A percentile compares a stretch with the other conserved stretches of the same genome.
These are phyloP conservation scores for Scutellaria baicalensis DNA, from an alignment of 257 asterid genomes.

Conservation along the genomic window DNA sequence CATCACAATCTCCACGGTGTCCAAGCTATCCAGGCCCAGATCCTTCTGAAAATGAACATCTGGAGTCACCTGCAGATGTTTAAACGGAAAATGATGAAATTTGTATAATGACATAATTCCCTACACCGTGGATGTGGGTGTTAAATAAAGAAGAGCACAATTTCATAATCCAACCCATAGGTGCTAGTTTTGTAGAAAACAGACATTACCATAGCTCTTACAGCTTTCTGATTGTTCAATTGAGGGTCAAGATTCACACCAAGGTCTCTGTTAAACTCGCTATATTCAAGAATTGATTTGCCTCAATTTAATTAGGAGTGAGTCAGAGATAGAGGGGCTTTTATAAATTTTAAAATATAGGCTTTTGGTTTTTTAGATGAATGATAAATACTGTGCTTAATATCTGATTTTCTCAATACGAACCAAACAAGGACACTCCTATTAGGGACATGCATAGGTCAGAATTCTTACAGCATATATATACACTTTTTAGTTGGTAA, in stretches of 20 bases:
- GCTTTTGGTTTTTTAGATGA: neutral
- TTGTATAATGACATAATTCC: neutral
- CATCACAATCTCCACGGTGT: conserved; percentile 75
- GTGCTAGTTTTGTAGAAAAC: neutral
- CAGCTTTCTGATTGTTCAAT: neutral
- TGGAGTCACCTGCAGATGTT: conserved; percentile 54
- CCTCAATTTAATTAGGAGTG: neutral
- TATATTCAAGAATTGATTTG: neutral
- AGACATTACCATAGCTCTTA: neutral
- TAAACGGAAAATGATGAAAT: neutral
- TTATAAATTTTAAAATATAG: neutral
- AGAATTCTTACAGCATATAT: neutral
- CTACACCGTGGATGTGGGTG: neutral
- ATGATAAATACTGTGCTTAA: neutral
- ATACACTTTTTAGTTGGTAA: neutral
- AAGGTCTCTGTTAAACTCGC: neutral
- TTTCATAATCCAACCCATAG: neutral
- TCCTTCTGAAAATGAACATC: conserved; percentile 73
- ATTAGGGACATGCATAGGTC: neutral
- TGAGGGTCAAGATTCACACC: neutral
- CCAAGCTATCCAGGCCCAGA: conserved; percentile 81
- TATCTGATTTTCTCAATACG: neutral
- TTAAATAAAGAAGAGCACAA: neutral
- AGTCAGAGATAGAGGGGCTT: neutral
- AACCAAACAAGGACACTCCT: neutral